Evolutionary conservation across 1,139 yeast species (phyloP).

Genomic region (Hyphopichia buzzinii): DNA sequence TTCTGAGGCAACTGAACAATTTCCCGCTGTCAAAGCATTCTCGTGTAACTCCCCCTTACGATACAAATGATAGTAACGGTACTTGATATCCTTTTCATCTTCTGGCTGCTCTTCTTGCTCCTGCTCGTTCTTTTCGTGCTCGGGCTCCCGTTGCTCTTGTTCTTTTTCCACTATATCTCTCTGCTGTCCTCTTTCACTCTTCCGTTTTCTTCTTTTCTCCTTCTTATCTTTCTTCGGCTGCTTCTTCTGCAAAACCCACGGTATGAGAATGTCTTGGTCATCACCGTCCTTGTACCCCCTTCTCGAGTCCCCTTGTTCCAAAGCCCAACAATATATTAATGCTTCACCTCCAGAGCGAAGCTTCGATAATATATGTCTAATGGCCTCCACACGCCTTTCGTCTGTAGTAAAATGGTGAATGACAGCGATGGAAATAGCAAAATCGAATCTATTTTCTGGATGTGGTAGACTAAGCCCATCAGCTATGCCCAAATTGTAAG

Average conservation of each 20-base stretch:
- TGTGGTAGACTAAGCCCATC: slow-evolving; percentile 80
- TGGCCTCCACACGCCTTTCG: slow-evolving; percentile 74
- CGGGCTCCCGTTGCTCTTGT: slow-evolving; percentile 13
- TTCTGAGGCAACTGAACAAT: slow-evolving; percentile 51
- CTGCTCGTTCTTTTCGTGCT: slow-evolving; percentile 12
- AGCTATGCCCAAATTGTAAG: slow-evolving; percentile 53
- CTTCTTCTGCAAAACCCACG: slow-evolving; percentile 76
- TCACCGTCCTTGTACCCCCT: slow-evolving; percentile 88
- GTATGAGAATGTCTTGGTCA: slow-evolving; percentile 91
- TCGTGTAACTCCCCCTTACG: slow-evolving; percentile 75
- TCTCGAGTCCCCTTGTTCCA: slow-evolving; percentile 83
- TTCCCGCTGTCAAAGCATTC: slow-evolving; percentile 70
- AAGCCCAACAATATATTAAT: slow-evolving; percentile 91
- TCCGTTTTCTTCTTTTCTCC: slow-evolving; percentile 10
- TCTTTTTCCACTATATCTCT: slow-evolving; percentile 3
- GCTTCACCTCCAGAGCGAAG: slow-evolving; percentile 63
- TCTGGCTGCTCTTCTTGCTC: slow-evolving; percentile 16
- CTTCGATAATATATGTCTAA: slow-evolving; percentile 61
- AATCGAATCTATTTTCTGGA: slow-evolving; percentile 60
- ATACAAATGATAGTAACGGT: slow-evolving; percentile 86
- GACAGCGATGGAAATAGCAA: slow-evolving; percentile 94
- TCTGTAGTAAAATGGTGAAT: slow-evolving; percentile 92
- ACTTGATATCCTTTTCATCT: slow-evolving; percentile 50
- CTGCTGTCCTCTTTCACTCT: slow-evolving; percentile 1
- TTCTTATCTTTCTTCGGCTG: slow-evolving; percentile 27